Evolutionary conservation across 1,284 basidiomycete genomes (phyloP).

Genomic region (Ganoderma lingzhi): DNA sequence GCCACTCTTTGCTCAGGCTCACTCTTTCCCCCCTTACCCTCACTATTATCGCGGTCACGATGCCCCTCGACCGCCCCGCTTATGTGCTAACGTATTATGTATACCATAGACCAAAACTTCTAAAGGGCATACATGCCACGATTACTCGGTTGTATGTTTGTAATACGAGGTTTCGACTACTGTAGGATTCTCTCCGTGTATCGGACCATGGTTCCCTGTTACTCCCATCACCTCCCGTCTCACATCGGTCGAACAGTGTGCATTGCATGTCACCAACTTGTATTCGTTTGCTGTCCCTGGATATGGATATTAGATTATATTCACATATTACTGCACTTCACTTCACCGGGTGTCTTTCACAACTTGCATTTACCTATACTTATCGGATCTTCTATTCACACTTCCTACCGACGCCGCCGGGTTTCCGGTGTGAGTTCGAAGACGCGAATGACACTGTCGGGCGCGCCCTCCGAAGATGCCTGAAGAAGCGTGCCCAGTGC

Average conservation of each 20-base stretch:
- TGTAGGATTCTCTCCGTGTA: not conserved
- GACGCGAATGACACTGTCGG: not conserved
- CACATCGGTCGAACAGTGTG: not conserved
- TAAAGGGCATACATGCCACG: constrained; percentile 1
- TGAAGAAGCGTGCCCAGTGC: not conserved
- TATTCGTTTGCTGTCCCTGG: not conserved
- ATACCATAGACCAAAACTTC: not conserved
- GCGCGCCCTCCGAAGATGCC: constrained; percentile 3
- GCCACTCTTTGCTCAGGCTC: not conserved
- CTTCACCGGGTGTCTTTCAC: not conserved
- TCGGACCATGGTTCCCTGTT: not conserved
- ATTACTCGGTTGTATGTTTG: not conserved
- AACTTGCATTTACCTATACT: constrained; percentile 3
- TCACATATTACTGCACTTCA: not conserved
- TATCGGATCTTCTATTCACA: not conserved
- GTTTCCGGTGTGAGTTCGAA: not conserved
- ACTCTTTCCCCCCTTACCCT: not conserved
- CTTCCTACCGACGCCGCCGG: constrained; percentile 1
- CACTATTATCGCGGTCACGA: not conserved
- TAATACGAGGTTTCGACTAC: not conserved
- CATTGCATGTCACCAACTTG: not conserved
- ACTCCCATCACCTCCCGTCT: not conserved
- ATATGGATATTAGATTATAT: not conserved
- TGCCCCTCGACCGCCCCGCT: not conserved
- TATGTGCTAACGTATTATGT: constrained; percentile 3